Percentiles rank a stretch among this genome's conserved stretches.
Evolutionary conservation across 163 green algal genomes (phyloP).

Genomic region (Botryococcus braunii): DNA sequence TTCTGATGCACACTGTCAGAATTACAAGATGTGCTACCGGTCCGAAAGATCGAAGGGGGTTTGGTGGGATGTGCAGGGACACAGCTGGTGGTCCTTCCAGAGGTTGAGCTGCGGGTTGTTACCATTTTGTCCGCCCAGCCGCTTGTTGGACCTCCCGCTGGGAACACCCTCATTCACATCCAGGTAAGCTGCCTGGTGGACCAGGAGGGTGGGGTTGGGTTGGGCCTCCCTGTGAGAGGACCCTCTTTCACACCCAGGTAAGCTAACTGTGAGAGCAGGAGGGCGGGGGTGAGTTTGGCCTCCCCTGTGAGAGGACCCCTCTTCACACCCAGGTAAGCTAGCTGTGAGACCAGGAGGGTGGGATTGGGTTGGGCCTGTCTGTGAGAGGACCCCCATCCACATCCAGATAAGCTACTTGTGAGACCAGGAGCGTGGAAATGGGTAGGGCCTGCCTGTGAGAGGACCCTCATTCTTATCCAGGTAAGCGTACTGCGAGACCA

Average conservation of each 20-base stretch:
- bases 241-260: conserved; percentile 13
- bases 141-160: conserved; percentile 9
- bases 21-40: too few relatives aligned
- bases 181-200: conserved; percentile 8
- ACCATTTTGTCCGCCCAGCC: conserved; percentile 1
- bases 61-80: too few relatives aligned
- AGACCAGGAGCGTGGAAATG: neutral
- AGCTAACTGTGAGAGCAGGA: neutral
- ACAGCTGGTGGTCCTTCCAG: neutral
- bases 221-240: neutral
- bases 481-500: too few relatives aligned
- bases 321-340: conserved; percentile 11
- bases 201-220: neutral
- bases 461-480: too few relatives aligned
- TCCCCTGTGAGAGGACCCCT: neutral
- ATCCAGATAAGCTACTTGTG: conserved; percentile 6
- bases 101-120: neutral
- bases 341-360: neutral
- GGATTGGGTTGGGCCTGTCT: neutral
- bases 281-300: too few relatives aligned
- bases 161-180: conserved; percentile 13
- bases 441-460: neutral
- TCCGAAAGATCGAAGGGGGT: too few relatives aligned
- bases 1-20: too few relatives aligned
- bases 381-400: neutral